Evolutionary conservation across 148 eudicot species (phyloP).

Genomic region (Euryodendron excelsum): DNA sequence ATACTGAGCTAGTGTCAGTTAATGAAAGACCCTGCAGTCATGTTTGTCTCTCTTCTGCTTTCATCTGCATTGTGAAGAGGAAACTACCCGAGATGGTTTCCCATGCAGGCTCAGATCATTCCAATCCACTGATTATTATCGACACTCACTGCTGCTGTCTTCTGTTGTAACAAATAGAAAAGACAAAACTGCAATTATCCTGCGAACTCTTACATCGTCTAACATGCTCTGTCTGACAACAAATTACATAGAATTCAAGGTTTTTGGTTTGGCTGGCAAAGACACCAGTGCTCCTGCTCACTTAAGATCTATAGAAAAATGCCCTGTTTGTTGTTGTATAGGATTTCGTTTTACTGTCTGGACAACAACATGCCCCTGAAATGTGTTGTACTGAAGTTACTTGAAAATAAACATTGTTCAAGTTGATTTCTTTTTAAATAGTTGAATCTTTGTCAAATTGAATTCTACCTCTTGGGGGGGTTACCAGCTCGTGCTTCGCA

Average conservation of each 20-base stretch:
- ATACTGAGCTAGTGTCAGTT: neutral
- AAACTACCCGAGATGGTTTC: neutral
- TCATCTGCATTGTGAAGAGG: neutral
- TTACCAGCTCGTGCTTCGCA: neutral
- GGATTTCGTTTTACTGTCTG: neutral
- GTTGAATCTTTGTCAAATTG: neutral
- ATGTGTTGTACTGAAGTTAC: neutral
- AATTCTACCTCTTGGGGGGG: neutral
- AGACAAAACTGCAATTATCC: neutral
- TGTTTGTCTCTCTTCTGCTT: neutral
- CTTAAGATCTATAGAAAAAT: neutral
- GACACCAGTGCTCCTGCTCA: neutral
- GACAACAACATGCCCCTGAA: neutral
- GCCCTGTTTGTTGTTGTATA: neutral
- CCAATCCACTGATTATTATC: neutral
- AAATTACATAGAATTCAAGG: neutral
- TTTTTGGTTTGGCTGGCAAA: neutral
- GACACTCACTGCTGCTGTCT: neutral
- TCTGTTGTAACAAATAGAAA: constrained; percentile 2
- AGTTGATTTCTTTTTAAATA: neutral
- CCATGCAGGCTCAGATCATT: neutral
- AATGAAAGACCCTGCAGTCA: neutral
- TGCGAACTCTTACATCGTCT: neutral
- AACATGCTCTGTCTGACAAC: neutral
- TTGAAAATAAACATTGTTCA: neutral